These are phyloP conservation scores for Zasmidium cellare DNA, from an alignment of 2,329 filamentous ascomycete genomes.

Conservation along the genomic window DNA sequence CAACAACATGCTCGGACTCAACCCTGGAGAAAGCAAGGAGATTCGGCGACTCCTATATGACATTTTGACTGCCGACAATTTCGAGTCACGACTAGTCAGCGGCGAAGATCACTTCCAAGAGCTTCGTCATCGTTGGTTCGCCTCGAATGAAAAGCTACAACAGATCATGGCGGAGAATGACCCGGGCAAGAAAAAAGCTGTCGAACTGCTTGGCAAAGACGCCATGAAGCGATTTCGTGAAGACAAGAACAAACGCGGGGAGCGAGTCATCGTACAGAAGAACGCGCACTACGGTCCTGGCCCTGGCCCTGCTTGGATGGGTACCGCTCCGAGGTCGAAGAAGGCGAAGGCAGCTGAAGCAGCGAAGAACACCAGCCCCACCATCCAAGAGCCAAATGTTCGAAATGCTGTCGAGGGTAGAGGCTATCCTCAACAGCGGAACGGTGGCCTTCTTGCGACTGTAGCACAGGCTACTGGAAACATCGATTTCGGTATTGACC, in stretches of 20 bases:
- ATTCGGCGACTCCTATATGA: constrained; percentile 67
- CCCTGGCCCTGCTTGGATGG: constrained; percentile 39
- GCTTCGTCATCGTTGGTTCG: constrained; percentile 68
- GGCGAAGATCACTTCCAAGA: constrained; percentile 70
- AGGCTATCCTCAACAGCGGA: constrained; percentile 4
- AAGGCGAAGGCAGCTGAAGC: constrained; percentile 7
- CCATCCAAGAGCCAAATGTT: constrained; percentile 9
- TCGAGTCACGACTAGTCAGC: constrained; percentile 72
- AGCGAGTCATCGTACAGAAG: constrained; percentile 22
- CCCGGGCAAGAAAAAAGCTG: constrained; percentile 58
- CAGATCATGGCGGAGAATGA: constrained; percentile 23
- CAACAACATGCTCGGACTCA: constrained; percentile 69
- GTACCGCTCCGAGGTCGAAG: constrained; percentile 19
- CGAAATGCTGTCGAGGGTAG: constrained; percentile 3
- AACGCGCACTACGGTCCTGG: constrained; percentile 39
- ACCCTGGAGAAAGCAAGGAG: constrained; percentile 66
- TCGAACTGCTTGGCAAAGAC: constrained; percentile 72
- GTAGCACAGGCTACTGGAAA: constrained; percentile 17
- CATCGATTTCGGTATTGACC: constrained; percentile 24
- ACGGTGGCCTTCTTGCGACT: constrained; percentile 3
- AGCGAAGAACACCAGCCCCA: constrained; percentile 2
- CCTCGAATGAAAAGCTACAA: constrained; percentile 18
- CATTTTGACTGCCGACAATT: constrained; percentile 64
- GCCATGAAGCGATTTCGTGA: constrained; percentile 76
- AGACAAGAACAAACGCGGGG: constrained; percentile 54